Conservation (phyloP, 176 grass and related monocot species). For the Bromus sterilis region DNA sequence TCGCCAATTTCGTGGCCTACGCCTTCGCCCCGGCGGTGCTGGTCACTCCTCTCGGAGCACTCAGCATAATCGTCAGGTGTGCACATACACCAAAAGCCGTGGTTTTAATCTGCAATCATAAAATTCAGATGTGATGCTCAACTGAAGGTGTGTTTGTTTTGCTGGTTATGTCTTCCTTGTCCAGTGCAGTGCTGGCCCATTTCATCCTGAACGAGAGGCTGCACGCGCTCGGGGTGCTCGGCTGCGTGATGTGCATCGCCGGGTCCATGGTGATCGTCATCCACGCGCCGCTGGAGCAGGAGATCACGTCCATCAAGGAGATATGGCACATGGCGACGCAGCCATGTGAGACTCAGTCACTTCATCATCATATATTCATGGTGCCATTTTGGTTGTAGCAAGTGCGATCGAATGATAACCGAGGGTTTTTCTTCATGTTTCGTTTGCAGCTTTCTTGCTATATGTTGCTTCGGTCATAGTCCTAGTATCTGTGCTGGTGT, state of each 20-base stretch:
- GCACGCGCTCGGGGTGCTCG: conserved; percentile 74
- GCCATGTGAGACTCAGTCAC: conserved; percentile 29
- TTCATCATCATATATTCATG: not conserved
- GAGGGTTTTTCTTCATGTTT: not conserved
- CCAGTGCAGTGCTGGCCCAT: conserved; percentile 91
- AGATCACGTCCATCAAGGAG: conserved; percentile 79
- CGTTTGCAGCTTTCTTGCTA: conserved; percentile 81
- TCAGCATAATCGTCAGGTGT: conserved; percentile 98
- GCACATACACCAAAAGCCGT: not conserved
- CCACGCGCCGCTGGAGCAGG: conserved; percentile 81
- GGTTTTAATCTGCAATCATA: not conserved
- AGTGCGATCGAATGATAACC: not conserved
- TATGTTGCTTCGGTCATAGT: conserved; percentile 86
- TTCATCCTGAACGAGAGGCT: conserved; percentile 89
- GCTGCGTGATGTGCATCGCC: conserved; percentile 84
- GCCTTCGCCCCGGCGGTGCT: conserved; percentile 89
- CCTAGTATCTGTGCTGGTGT: conserved; percentile 78
- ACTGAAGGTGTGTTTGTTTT: not conserved
- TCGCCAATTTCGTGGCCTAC: conserved; percentile 93
- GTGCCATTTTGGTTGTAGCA: not conserved
- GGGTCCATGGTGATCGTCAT: conserved; percentile 90
- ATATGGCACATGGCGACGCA: conserved; percentile 97
- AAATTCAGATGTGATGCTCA: not conserved
- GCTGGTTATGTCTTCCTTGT: not conserved
- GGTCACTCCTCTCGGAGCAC: conserved; percentile 88